Evolutionary conservation across 768 basidiomycete species (phyloP).

Genomic region (Suillus americanus): DNA sequence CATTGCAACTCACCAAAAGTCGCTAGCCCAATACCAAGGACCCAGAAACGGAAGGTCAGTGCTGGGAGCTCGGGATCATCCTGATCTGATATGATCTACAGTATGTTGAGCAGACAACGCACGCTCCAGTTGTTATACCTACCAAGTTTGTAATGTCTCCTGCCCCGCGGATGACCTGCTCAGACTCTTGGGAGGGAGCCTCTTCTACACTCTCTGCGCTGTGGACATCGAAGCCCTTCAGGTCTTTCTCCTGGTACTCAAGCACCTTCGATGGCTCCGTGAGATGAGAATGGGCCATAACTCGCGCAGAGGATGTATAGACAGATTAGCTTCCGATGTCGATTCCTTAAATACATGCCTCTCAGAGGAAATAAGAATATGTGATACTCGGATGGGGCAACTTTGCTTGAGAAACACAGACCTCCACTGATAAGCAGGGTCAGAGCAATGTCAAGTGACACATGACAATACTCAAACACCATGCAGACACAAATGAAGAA

Average conservation of each 20-base stretch:
- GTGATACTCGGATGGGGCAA: background rate
- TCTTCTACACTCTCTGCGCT: slow-evolving; percentile 4
- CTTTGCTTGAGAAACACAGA: background rate
- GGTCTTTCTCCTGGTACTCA: slow-evolving; percentile 1
- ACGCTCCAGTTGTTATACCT: background rate
- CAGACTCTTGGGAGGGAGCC: slow-evolving; percentile 3
- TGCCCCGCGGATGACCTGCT: slow-evolving; percentile 8
- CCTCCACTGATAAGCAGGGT: background rate
- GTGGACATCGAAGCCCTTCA: background rate
- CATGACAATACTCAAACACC: too few species aligned
- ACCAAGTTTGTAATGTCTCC: slow-evolving; percentile 12
- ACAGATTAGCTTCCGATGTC: background rate
- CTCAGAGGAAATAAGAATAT: background rate
- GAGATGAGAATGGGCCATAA: background rate
- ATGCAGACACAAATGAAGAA: too few species aligned
- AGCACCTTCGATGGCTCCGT: background rate
- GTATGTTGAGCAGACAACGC: background rate
- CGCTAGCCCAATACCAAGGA: slow-evolving; percentile 49
- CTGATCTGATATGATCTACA: slow-evolving; percentile 45
- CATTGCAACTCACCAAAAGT: slow-evolving; percentile 35
- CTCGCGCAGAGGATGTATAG: background rate
- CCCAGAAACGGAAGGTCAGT: slow-evolving; percentile 47
- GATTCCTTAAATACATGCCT: background rate
- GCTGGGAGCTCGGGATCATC: slow-evolving; percentile 51
- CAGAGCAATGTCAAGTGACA: background rate